Evolutionary conservation across 345 rosid species (phyloP), one percentile per base, ranked within the genome.

Genomic region (Adansonia digitata): DNA sequence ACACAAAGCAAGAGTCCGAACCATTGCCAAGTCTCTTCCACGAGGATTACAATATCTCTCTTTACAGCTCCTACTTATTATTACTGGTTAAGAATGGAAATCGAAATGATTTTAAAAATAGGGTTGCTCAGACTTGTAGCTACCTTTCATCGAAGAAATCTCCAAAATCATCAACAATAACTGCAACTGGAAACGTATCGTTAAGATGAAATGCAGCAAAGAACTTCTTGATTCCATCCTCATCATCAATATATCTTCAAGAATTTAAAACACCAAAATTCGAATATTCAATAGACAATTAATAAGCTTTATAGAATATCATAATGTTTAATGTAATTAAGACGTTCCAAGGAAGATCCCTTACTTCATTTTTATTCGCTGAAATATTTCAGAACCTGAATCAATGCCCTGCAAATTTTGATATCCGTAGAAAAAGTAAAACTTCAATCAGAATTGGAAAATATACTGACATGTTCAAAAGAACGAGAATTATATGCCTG

Each of bases 121-220:
- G 14, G 31, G 22, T 42, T 17, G 35, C 27, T 72, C 71, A 55
- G 39, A 26, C 65, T 17, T 20, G 14, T 24, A 43, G 29, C 29
- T 37, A 91, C 97, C 91, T 86, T 65, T 88, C 88, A 55, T 77
- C 45, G 29, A 94, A 91, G 80, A 85, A 81, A 70, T 92, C 91
- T 40, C 91, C 92, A 74, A 91, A 92, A 77, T 92, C 97, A 80
- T 94, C 98, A 42, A 92, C 71, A 14, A 94, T 22, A 37, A 94
- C 87, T 0, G 94, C 87, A 51, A 59, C 64, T 1, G 97, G 98
- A 71, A 79, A 74, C 39, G 79, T 51, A 51, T 79, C 74, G 49
- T 83, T 85, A 69, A 92, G 84, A 89, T 91, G 97, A 87, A 94
- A 94, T 53, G 97, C 97, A 74, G 97, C 90, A 56, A 94, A 88